These are phyloP conservation scores for Penicillium canescens DNA, from an alignment of 495 filamentous ascomycete genomes.

Conservation along the genomic window DNA sequence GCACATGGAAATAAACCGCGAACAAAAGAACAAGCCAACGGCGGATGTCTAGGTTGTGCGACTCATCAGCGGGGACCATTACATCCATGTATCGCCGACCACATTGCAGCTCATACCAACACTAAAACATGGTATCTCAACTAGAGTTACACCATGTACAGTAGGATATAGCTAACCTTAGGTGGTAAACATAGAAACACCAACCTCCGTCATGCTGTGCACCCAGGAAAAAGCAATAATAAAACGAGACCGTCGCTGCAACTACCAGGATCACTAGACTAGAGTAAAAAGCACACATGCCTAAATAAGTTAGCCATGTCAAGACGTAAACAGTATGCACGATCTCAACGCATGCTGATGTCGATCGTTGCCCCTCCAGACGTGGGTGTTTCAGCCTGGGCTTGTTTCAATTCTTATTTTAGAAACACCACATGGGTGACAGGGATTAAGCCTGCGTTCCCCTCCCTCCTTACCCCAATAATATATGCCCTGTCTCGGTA, in stretches of 20 bases:
- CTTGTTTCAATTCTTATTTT: conserved; percentile 13
- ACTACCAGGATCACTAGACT: neutral
- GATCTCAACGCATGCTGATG: neutral
- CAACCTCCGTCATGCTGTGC: neutral
- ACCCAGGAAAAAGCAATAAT: neutral
- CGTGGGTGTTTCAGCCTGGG: conserved; percentile 1
- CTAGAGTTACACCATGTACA: neutral
- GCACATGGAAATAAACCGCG: too few species aligned
- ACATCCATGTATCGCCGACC: conserved; percentile 9
- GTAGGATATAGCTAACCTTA: too few species aligned
- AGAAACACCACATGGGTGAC: conserved; percentile 13
- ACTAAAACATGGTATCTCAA: neutral
- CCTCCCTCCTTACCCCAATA: neutral
- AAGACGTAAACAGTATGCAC: neutral
- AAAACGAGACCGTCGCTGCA: neutral
- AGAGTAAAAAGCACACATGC: neutral
- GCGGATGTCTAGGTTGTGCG: neutral
- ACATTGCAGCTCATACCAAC: neutral
- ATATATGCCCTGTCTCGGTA: neutral
- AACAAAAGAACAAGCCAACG: too few species aligned
- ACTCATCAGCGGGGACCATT: conserved; percentile 7
- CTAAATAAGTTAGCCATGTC: neutral
- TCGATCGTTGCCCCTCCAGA: neutral
- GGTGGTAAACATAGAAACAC: too few species aligned
- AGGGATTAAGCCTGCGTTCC: conserved; percentile 3